These are phyloP conservation scores for Adenanthera pavonina DNA, from an alignment of 306 rosid species.

Conservation along the genomic window DNA sequence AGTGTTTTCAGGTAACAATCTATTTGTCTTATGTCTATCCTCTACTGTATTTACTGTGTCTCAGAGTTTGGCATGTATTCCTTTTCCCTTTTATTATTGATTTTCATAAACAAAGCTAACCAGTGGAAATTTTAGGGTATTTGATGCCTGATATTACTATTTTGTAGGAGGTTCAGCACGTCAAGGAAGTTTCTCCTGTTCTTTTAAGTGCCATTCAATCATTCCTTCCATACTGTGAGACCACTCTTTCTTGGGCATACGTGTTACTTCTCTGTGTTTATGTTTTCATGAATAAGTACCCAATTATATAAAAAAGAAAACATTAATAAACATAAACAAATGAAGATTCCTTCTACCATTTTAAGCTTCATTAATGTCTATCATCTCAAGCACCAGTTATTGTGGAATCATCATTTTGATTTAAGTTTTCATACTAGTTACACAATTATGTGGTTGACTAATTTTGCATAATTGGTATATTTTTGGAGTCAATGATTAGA, in stretches of 20 bases:
- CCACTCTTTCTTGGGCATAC: slow-evolving; percentile 34
- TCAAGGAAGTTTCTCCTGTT: slow-evolving; percentile 90
- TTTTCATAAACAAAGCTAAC: not conserved
- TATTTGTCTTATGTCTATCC: slow-evolving; percentile 25
- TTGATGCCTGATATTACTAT: slow-evolving; percentile 36
- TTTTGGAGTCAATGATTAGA: not conserved
- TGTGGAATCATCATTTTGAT: slow-evolving; percentile 14
- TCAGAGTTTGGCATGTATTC: slow-evolving; percentile 20
- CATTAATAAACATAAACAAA: slow-evolving; percentile 10
- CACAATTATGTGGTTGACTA: slow-evolving; percentile 13
- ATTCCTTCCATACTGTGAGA: slow-evolving; percentile 91
- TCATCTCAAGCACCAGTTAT: slow-evolving; percentile 11
- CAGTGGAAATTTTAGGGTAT: slow-evolving; percentile 9
- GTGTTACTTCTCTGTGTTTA: slow-evolving; percentile 16
- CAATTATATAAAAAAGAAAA: slow-evolving; percentile 12
- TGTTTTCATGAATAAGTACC: slow-evolving; percentile 1
- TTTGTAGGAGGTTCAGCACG: slow-evolving; percentile 85
- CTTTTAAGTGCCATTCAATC: slow-evolving; percentile 87
- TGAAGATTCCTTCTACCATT: slow-evolving; percentile 10
- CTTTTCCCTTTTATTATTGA: not conserved
- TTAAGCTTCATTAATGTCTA: not conserved
- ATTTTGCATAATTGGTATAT: not conserved
- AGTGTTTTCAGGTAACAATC: slow-evolving; percentile 74
- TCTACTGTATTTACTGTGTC: slow-evolving; percentile 11
- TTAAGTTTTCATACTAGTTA: slow-evolving; percentile 11